phyloP scores from a whole-genome alignment of 139 green algal species.

The Trebouxia sp. region DNA sequence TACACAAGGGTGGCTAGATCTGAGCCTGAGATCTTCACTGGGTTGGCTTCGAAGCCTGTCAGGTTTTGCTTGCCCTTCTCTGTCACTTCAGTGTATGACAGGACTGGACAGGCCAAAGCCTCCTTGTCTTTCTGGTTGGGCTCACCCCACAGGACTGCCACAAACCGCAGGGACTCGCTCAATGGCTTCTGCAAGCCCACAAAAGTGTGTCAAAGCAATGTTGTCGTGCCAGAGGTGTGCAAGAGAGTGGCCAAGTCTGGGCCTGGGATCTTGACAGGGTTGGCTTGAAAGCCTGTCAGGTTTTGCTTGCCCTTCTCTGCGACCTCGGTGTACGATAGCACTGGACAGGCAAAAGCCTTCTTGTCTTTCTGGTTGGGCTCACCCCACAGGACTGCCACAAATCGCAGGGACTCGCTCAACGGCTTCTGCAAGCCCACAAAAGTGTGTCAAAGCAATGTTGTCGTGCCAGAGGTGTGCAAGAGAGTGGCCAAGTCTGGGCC shows the following conservation, averaged over 20 bases:
- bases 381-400: slow-evolving; percentile 84
- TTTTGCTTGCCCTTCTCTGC: slow-evolving; percentile 32
- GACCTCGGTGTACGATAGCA: slow-evolving; percentile 64
- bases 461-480: slow-evolving; percentile 83
- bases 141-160: slow-evolving; percentile 82
- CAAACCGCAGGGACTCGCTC: slow-evolving; percentile 48
- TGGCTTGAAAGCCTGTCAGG: slow-evolving; percentile 11
- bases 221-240: slow-evolving; percentile 82
- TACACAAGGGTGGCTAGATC: slow-evolving; percentile 80
- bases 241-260: slow-evolving; percentile 72
- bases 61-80: neutral
- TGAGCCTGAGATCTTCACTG: neutral
- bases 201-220: too few relatives aligned
- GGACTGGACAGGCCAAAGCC: slow-evolving; percentile 44
- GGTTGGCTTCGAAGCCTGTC: slow-evolving; percentile 2
- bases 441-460: too few relatives aligned
- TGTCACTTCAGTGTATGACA: slow-evolving; percentile 64
- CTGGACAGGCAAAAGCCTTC: slow-evolving; percentile 34
- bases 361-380: slow-evolving; percentile 26
- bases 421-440: slow-evolving; percentile 7
- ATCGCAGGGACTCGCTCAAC: slow-evolving; percentile 36
- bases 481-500: slow-evolving; percentile 67
- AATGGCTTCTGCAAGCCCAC: slow-evolving; percentile 2
- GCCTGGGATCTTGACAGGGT: neutral
- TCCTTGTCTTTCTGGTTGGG: neutral